phyloP scores from a whole-genome alignment of 2,329 filamentous ascomycete genomes.

The Botrytis cinerea region DNA sequence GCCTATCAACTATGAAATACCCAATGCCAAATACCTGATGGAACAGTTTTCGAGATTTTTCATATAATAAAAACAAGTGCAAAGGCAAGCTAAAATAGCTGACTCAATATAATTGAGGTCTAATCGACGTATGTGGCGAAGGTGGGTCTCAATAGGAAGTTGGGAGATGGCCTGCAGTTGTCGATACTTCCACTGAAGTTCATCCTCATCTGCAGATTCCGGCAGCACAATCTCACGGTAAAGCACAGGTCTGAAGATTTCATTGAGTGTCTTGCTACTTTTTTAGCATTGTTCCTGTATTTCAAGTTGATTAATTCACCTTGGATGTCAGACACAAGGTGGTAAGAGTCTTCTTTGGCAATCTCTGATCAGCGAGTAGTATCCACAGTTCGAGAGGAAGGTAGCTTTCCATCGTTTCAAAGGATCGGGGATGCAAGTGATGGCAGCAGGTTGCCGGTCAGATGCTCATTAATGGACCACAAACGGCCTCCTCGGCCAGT shows the following conservation, averaged over 20 bases:
- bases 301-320: not conserved
- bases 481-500: not conserved
- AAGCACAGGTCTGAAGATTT: slow-evolving; percentile 9
- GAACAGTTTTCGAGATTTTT: not conserved
- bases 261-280: slow-evolving; percentile 15
- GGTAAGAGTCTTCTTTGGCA: not conserved
- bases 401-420: not conserved
- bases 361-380: not conserved
- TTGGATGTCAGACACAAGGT: slow-evolving; percentile 9
- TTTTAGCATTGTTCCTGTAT: not conserved
- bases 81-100: not conserved
- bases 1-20: not conserved
- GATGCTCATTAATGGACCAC: not conserved
- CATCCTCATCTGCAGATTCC: not conserved
- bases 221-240: slow-evolving; percentile 14
- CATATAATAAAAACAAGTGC: not conserved
- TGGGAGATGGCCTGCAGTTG: not conserved
- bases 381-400: not conserved
- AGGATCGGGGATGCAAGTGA: too few relatives aligned
- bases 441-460: not conserved
- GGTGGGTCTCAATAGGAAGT: slow-evolving; percentile 10
- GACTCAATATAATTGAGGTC: not conserved
- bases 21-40: not conserved
- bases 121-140: slow-evolving; percentile 2
- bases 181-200: not conserved